Conservation (phyloP, 768 basidiomycete species). For the Boletus sp. region DNA sequence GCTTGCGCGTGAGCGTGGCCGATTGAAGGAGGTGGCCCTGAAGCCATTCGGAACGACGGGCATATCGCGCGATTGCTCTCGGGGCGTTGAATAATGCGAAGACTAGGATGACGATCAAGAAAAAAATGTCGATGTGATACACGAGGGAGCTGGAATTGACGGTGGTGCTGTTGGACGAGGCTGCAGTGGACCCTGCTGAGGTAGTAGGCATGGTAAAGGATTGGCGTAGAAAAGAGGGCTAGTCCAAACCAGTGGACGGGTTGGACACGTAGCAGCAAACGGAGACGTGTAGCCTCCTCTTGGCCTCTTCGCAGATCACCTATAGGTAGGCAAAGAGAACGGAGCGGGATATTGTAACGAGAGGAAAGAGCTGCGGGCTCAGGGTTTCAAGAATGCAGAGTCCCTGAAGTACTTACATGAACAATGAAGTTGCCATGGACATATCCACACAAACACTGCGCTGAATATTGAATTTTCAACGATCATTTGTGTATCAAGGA, state of each 20-base stretch:
- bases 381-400: not conserved
- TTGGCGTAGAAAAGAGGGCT: slow-evolving; percentile 3
- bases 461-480: too few species aligned
- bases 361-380: not conserved
- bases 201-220: slow-evolving; percentile 14
- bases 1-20: not conserved
- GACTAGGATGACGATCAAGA: slow-evolving; percentile 40
- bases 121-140: slow-evolving; percentile 44
- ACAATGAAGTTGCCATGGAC: slow-evolving; percentile 6
- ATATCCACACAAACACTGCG: not conserved
- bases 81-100: slow-evolving; percentile 47
- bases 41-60: slow-evolving; percentile 48
- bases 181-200: not conserved
- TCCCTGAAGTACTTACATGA: not conserved
- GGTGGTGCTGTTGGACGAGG: not conserved
- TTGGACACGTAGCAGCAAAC: not conserved
- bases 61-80: slow-evolving; percentile 50
- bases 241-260: slow-evolving; percentile 7
- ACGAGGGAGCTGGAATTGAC: slow-evolving; percentile 21
- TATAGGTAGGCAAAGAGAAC: not conserved
- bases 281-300: not conserved
- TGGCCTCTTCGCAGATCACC: not conserved
- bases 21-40: slow-evolving; percentile 47
- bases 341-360: not conserved
- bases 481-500: too few species aligned